A percentile compares a stretch with the other conserved stretches of the same genome.
Conservation (phyloP, 257 asterid genomes). For the Cynanchum wilfordii region DNA sequence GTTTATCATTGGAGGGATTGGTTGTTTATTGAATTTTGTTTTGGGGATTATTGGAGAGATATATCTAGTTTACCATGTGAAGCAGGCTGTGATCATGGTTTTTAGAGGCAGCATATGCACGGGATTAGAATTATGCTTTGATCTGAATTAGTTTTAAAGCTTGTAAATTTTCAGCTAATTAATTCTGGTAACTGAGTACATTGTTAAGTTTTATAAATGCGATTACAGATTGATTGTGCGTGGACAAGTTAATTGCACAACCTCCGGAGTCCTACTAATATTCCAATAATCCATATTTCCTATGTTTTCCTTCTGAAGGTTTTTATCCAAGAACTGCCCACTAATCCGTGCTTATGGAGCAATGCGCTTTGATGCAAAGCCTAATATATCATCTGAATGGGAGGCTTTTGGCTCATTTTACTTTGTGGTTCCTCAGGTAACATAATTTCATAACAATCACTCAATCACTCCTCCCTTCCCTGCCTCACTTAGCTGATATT, state of each 20-base stretch:
- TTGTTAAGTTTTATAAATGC: background rate
- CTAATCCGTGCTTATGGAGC: conserved; percentile 94
- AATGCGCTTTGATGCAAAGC: conserved; percentile 73
- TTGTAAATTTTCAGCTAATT: background rate
- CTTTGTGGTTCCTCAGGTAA: conserved; percentile 93
- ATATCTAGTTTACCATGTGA: background rate
- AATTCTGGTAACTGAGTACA: background rate
- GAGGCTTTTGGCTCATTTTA: conserved; percentile 81
- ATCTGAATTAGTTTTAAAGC: background rate
- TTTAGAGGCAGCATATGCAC: no score
- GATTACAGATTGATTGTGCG: background rate
- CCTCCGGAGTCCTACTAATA: background rate
- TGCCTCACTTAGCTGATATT: background rate
- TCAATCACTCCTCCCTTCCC: background rate
- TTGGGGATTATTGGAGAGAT: background rate
- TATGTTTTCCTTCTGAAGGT: conserved; percentile 35
- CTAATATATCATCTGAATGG: conserved; percentile 71
- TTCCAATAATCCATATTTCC: conserved; percentile 11
- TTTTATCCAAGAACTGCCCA: conserved; percentile 77
- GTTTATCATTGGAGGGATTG: background rate
- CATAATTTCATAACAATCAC: background rate
- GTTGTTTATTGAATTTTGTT: background rate
- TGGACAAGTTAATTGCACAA: background rate
- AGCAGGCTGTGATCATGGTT: background rate
- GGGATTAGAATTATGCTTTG: no score